A percentile compares a stretch with the other conserved stretches of the same genome.
These are phyloP conservation scores for Erythrobasidium hasegawianum DNA, from an alignment of 1,284 basidiomycete genomes.

Conservation along the genomic window DNA sequence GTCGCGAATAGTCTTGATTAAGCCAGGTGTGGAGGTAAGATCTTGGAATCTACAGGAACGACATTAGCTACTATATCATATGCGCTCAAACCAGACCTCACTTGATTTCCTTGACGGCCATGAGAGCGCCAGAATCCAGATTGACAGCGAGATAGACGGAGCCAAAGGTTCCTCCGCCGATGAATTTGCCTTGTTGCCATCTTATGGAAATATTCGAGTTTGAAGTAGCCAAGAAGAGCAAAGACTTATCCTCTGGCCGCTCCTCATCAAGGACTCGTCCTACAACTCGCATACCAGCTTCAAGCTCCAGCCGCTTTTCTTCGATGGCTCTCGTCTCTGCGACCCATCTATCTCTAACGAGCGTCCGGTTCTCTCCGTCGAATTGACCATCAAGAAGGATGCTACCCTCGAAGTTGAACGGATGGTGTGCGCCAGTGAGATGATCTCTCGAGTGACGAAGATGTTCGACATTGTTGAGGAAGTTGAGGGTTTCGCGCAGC, in stretches of 20 bases:
- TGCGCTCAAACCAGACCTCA: neutral
- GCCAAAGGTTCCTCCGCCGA: slow-evolving; percentile 94
- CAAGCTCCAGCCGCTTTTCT: slow-evolving; percentile 58
- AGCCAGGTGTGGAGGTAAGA: slow-evolving; percentile 58
- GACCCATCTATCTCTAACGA: slow-evolving; percentile 31
- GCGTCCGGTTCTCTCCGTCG: slow-evolving; percentile 38
- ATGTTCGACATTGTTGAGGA: slow-evolving; percentile 50
- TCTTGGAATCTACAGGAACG: slow-evolving; percentile 66
- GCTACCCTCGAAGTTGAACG: slow-evolving; percentile 54
- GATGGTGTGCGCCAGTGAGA: slow-evolving; percentile 47
- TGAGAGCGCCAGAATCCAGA: slow-evolving; percentile 89
- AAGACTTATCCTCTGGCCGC: slow-evolving; percentile 81
- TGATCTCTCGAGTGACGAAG: neutral
- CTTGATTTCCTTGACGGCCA: slow-evolving; percentile 99
- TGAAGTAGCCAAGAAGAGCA: slow-evolving; percentile 79
- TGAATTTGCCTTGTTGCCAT: slow-evolving; percentile 98
- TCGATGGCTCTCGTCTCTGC: slow-evolving; percentile 63
- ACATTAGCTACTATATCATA: neutral
- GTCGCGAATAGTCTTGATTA: slow-evolving; percentile 86
- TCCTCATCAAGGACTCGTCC: slow-evolving; percentile 89
- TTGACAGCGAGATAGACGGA: slow-evolving; percentile 98
- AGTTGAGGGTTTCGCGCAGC: slow-evolving; percentile 40
- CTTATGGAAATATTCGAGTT: slow-evolving; percentile 93
- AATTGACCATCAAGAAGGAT: slow-evolving; percentile 39
- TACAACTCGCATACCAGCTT: slow-evolving; percentile 66